Evolutionary conservation across 1,139 yeast genomes (phyloP), one percentile per base, ranked within the genome.

Genomic region (Suhomyces anneliseae): DNA sequence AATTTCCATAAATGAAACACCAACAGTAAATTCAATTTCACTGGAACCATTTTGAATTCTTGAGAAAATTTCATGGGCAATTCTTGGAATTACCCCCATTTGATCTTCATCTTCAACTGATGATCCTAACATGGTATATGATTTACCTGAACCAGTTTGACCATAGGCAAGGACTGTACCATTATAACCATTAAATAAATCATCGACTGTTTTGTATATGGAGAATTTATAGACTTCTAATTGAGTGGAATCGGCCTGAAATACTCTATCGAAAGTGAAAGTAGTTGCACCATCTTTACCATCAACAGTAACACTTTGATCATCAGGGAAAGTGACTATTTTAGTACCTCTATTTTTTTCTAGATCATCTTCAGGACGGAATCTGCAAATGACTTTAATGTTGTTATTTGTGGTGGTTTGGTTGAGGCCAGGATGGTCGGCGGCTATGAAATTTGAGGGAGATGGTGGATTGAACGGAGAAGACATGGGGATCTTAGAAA

Each of bases 121-220:
- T 9, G 63, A 68, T 0, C 97, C 97, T 79, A 87, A 80, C 95
- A 90, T 87, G 2, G 96, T 87, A 60, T 82, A 83, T 0, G 96
- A 82, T 61, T 90, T 90, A 4, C 97, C 97, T 1, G 95, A 80
- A 0, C 96, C 95, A 0, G 95, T 86, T 61, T 88, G 96, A 7
- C 97, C 97, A 64, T 89, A 90, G 1, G 96, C 92, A 39, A 90
- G 68, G 0, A 90, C 85, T 0, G 96, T 84, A 19, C 95, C 93
- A 63, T 90, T 89, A 61, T 87, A 89, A 0, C 97, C 97, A 37
- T 78, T 74, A 52, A 89, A 75, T 36, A 89, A 72, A 54, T 86
- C 93, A 41, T 82, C 85, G 3, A 85, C 85, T 3, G 82, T 82
- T 39, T 75, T 80, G 40, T 68, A 62, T 12, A 86, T 76, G 2